Conservation (phyloP, 164 flowering plant species). For the Stephania japonica region DNA sequence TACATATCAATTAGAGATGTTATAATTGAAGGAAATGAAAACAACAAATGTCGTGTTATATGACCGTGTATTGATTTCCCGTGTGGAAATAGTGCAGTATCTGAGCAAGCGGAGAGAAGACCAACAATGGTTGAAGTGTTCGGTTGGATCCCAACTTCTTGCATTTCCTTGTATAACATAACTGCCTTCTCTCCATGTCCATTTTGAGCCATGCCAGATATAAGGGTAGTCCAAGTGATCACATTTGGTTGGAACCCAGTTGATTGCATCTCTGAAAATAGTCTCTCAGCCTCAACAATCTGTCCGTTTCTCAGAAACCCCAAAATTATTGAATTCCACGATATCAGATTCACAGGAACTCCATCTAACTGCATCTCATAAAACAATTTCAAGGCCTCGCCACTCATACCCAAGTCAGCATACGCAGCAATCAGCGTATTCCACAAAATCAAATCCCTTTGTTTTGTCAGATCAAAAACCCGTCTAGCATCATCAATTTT, state of each 20-base stretch:
- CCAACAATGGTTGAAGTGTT: conserved; percentile 30
- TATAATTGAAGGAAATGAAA: conserved; percentile 23
- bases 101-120: conserved; percentile 44
- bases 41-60: conserved; percentile 24
- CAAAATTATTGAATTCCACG: conserved; percentile 61
- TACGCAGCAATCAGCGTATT: conserved; percentile 54
- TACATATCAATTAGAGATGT: conserved; percentile 62
- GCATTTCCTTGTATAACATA: conserved; percentile 40
- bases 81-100: conserved; percentile 25
- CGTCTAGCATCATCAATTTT: conserved; percentile 34
- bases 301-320: conserved; percentile 49
- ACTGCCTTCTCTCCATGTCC: conserved; percentile 40
- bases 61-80: conserved; percentile 61
- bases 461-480: conserved; percentile 37
- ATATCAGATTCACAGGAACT: conserved; percentile 41
- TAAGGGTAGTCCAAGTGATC: conserved; percentile 54
- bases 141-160: conserved; percentile 44
- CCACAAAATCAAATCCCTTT: conserved; percentile 55
- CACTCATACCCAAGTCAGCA: conserved; percentile 47
- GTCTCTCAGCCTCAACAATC: conserved; percentile 39
- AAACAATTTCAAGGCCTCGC: conserved; percentile 61
- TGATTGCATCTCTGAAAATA: conserved; percentile 51
- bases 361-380: conserved; percentile 67
- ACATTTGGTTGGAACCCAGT: conserved; percentile 41
- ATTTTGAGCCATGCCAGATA: conserved; percentile 57